Evolutionary conservation across 2,329 filamentous ascomycete species (phyloP).

Genomic region (Periglandula ipomoeae): DNA sequence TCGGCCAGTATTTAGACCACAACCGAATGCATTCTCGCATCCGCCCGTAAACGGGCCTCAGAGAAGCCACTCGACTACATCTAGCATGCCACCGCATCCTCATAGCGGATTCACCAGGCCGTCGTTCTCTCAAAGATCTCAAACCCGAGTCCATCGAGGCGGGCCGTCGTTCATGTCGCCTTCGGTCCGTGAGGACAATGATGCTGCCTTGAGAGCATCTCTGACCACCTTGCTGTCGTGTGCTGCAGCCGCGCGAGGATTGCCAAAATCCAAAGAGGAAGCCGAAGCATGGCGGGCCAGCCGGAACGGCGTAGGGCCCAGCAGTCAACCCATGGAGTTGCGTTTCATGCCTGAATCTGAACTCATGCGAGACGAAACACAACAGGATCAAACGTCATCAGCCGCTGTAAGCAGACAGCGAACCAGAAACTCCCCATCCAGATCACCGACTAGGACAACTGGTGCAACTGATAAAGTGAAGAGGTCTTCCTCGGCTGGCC

Average conservation of each 20-base stretch:
- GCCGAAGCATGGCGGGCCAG: slow-evolving; percentile 24
- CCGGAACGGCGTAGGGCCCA: slow-evolving; percentile 32
- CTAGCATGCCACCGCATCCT: slow-evolving; percentile 38
- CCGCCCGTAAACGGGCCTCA: slow-evolving; percentile 50
- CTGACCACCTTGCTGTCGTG: slow-evolving; percentile 95
- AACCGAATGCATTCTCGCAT: slow-evolving; percentile 88
- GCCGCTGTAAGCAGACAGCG: slow-evolving; percentile 17
- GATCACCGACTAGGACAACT: slow-evolving; percentile 18
- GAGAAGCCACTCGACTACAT: slow-evolving; percentile 40
- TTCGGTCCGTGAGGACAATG: slow-evolving; percentile 75
- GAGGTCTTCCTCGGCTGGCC: slow-evolving; percentile 32
- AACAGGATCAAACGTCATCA: slow-evolving; percentile 11
- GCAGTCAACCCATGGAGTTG: slow-evolving; percentile 47
- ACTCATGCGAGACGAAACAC: slow-evolving; percentile 32
- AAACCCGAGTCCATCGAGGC: slow-evolving; percentile 35
- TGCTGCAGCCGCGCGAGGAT: slow-evolving; percentile 76
- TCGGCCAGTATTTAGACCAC: slow-evolving; percentile 61
- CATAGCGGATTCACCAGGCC: slow-evolving; percentile 42
- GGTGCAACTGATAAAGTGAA: slow-evolving; percentile 37
- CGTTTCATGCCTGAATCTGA: slow-evolving; percentile 53
- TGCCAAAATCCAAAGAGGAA: slow-evolving; percentile 56
- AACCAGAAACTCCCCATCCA: slow-evolving; percentile 16
- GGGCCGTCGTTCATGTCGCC: slow-evolving; percentile 60
- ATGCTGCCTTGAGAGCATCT: slow-evolving; percentile 83
- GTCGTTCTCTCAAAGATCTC: slow-evolving; percentile 38